These are phyloP conservation scores for Trichoderma atroviride DNA, from an alignment of 2,329 filamentous ascomycete species.

Conservation along the genomic window DNA sequence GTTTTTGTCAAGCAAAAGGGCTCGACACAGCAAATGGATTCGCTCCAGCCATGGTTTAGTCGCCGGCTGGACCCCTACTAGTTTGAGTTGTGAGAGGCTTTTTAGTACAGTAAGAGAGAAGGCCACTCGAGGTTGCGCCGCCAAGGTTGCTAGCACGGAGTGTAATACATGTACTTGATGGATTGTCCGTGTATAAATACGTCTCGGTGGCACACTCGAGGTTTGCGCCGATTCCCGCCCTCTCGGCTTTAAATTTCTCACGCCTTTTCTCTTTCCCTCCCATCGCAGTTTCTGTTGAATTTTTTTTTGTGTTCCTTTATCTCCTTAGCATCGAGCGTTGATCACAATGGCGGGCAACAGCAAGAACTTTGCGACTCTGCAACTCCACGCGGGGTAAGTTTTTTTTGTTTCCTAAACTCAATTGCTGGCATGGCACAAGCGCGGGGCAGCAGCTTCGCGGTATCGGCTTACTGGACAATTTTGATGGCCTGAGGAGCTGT, in stretches of 20 bases:
- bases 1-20: background rate
- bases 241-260: background rate
- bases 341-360: constrained; percentile 46
- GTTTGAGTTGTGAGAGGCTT: background rate
- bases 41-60: background rate
- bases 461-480: background rate
- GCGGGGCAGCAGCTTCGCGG: background rate
- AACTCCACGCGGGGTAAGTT: constrained; percentile 79
- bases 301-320: constrained; percentile 37
- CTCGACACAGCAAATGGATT: background rate
- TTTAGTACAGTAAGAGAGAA: background rate
- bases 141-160: constrained; percentile 4
- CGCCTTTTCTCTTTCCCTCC: background rate
- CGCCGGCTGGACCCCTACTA: constrained; percentile 13
- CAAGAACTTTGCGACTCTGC: constrained; percentile 78
- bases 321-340: constrained; percentile 16
- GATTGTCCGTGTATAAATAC: background rate
- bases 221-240: background rate
- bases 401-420: constrained; percentile 4
- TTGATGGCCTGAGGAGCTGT: background rate
- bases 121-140: background rate
- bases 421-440: background rate
- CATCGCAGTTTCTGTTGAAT: background rate
- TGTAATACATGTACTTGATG: background rate
- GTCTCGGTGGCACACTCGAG: background rate